Evolutionary conservation across 2,329 filamentous ascomycete genomes (phyloP), one percentile per base, ranked within the genome.

Genomic region (Diaporthe sp.): DNA sequence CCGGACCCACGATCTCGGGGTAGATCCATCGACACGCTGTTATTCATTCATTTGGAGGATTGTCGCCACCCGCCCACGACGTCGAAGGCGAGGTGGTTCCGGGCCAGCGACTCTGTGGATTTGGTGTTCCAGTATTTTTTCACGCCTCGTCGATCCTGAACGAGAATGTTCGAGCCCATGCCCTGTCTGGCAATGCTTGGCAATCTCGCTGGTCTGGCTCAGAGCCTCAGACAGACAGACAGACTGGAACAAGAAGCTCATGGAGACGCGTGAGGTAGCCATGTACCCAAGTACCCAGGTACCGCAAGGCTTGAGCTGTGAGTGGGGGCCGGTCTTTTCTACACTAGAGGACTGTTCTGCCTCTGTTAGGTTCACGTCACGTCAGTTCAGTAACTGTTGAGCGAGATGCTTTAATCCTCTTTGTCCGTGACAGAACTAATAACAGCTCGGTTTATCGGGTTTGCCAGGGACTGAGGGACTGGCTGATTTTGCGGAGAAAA

Each of bases 1-100:
- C 5, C 53, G 32, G 63, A 68, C 63, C 63, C 63, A 68, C 63
- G 63, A 68, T 53, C 63, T 68, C n/a, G 47, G 32, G 63, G 63
- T 44, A 66, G 63, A 66, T 37, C 63, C 44, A 25, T 35, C 22
- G 9, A 63, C 27, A 15, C 39, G 44, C 39, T n/a, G 63, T 15
- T 32, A 15, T 37, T 53, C n/a, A 22, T 39, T 53, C 44, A 66
- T 27, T 68, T 25, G 32, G 30, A 19, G 25, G 8, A 30, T 63
- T 30, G 25, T 51, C 44, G 63, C 63, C 63, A 66, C 30, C 63
- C 44, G 30, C 61, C 42, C 42, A 66, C 61, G 51, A 17, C 1
- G 7, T 51, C 12, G 39, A 51, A 51, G 63, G 63, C 44, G 63
- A 51, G 32, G 63, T 51, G 44, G 44, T 13, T 39, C 44, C 50